Evolutionary conservation across 2,329 filamentous ascomycete species (phyloP), one percentile per base, ranked within the genome.

Genomic region (Cytospora piceicola): DNA sequence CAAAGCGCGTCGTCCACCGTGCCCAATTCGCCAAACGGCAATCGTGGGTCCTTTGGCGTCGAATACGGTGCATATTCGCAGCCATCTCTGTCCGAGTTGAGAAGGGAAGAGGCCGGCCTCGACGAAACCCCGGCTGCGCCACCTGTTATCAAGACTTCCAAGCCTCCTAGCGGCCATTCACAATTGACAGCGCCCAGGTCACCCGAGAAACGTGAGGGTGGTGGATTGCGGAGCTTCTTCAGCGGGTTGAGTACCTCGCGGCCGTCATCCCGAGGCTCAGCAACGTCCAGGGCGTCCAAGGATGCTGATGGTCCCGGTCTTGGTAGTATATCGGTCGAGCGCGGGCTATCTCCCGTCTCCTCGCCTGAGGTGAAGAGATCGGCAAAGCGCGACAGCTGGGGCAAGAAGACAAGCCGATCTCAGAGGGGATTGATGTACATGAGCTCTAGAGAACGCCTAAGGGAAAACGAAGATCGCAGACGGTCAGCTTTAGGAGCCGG

Each of bases 61-160:
- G 90, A 92, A 74, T 92, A 92, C 82, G 87, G 89, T 66, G 83
- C 87, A 66, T 90, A 86, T 75, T 80, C 83, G 58, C 79, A 83
- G 56, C 79, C 83, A 5, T 78, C 81, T 22, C 78, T 82, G 36
- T 81, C 82, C 61, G 81, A 85, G 22, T 73, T 82, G 15, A 73
- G 80, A 54, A 80, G 85, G 58, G 80, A 83, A 42, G 74, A 77
- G 65, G 71, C 80, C 7, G 80, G 83, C 14, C 77, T 88, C 69
- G 83, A 88, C 77, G 85, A 89, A 63, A 78, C 88, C 54, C 83
- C 87, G 34, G 87, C 87, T 27, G 80, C 81, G 57, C 80, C 92
- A 15, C 93, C 93, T 22, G 85, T 94, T 63, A 85, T 96, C 71
- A 89, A 90, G 69, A 96, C 94, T 36, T 87, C 92, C 36, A 94